Percentiles rank a stretch among this genome's conserved stretches.
Conservation (phyloP, 768 basidiomycete genomes). For the Rhodotorula paludigena region DNA sequence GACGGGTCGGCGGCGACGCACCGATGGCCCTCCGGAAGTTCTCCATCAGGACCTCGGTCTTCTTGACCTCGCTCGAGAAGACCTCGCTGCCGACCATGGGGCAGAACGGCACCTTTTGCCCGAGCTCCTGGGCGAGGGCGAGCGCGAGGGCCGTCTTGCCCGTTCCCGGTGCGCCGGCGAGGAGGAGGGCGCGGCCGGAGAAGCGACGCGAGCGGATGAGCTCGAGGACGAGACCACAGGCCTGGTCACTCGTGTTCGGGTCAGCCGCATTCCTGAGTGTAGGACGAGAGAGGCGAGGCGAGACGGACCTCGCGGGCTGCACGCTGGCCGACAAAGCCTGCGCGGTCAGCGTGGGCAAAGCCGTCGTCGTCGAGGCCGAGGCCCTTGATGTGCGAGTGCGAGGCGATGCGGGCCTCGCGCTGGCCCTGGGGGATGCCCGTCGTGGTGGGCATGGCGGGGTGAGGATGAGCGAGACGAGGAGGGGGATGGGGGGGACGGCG, state of each 20-base stretch:
- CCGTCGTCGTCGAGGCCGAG: slow-evolving; percentile 84
- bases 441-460: slow-evolving; percentile 5
- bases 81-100: slow-evolving; percentile 98
- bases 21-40: slow-evolving; percentile 92
- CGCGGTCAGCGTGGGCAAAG: slow-evolving; percentile 62
- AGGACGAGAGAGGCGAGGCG: not conserved
- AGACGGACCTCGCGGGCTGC: slow-evolving; percentile 77
- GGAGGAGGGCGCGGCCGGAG: slow-evolving; percentile 82
- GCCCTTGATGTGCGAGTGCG: slow-evolving; percentile 95
- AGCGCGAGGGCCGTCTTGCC: slow-evolving; percentile 96
- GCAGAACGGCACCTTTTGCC: slow-evolving; percentile 91
- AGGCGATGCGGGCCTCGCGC: slow-evolving; percentile 53
- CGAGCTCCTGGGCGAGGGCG: slow-evolving; percentile 92
- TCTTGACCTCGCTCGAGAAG: slow-evolving; percentile 94
- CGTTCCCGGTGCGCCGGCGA: slow-evolving; percentile 93
- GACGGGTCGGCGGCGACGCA: slow-evolving; percentile 49
- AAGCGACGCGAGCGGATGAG: slow-evolving; percentile 87
- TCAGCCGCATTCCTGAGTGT: not conserved
- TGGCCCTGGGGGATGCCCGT: slow-evolving; percentile 13
- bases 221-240: slow-evolving; percentile 83
- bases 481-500: not conserved
- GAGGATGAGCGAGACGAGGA: not conserved
- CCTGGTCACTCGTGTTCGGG: slow-evolving; percentile 57
- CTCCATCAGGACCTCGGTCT: slow-evolving; percentile 95
- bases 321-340: slow-evolving; percentile 85